These are phyloP conservation scores for Penicillium sclerotiorum DNA, from an alignment of 2,329 filamentous ascomycete species.

Conservation along the genomic window DNA sequence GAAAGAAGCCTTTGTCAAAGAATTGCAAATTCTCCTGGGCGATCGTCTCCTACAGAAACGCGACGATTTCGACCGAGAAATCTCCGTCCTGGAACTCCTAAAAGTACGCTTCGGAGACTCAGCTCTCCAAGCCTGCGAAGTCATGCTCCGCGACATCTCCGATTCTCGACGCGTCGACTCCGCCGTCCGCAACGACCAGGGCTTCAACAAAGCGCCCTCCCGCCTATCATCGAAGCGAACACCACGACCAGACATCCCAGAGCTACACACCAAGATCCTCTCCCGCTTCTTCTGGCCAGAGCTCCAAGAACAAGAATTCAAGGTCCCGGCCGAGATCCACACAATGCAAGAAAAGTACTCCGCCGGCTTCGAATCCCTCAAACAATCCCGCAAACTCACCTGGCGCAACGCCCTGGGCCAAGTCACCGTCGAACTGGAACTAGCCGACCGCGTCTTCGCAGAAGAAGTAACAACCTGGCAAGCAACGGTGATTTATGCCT, in stretches of 20 bases:
- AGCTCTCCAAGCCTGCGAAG: slow-evolving; percentile 87
- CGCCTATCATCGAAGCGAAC: slow-evolving; percentile 33
- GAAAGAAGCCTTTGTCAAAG: slow-evolving; percentile 89
- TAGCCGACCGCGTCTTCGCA: slow-evolving; percentile 75
- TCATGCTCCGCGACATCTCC: slow-evolving; percentile 92
- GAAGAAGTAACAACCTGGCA: slow-evolving; percentile 80
- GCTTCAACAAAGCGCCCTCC: slow-evolving; percentile 31
- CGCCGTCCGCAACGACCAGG: slow-evolving; percentile 60
- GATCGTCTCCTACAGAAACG: slow-evolving; percentile 72
- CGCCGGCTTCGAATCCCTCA: slow-evolving; percentile 74
- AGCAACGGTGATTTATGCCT: slow-evolving; percentile 83
- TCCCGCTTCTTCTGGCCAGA: slow-evolving; percentile 93
- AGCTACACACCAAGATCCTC: slow-evolving; percentile 79
- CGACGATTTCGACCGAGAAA: slow-evolving; percentile 73
- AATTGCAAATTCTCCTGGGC: slow-evolving; percentile 86
- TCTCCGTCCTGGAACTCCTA: slow-evolving; percentile 80
- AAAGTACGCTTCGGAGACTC: slow-evolving; percentile 86
- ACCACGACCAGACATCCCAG: slow-evolving; percentile 32
- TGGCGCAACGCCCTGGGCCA: slow-evolving; percentile 85
- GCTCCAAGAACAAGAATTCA: slow-evolving; percentile 60
- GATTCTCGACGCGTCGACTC: slow-evolving; percentile 77
- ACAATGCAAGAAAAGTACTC: slow-evolving; percentile 72
- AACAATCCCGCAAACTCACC: slow-evolving; percentile 80
- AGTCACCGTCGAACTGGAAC: slow-evolving; percentile 76
- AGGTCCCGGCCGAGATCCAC: slow-evolving; percentile 47